Evolutionary conservation across 2,329 filamentous ascomycete genomes (phyloP), one percentile per base, ranked within the genome.

Genomic region (Penicillium digitatum): DNA sequence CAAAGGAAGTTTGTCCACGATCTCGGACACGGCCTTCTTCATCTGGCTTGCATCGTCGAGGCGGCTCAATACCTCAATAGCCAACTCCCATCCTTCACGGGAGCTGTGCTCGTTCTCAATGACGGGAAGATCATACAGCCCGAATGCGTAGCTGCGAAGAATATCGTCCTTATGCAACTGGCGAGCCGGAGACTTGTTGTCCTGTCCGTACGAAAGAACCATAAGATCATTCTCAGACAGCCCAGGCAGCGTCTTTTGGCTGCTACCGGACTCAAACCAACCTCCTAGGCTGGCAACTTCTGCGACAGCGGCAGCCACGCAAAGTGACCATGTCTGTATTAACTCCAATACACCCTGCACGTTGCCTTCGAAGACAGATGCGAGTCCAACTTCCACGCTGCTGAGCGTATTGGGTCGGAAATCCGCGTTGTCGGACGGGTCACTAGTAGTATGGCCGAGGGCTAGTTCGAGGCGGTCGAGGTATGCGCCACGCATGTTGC

Each of bases 1-100:
- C 20, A 93, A 80, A 37, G 87, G 80, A n/a, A 97, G 78, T 22
- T 86, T 79, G 52, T 87, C 82, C 40, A 96, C 79, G 58, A 96
- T 76, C 56, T 87, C 82, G 38, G 85, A 82, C 11, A 96, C 88
- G 56, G 86, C 86, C 60, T 87, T 83, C 67, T 89, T 87, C 8
- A 89, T 89, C 47, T 83, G 82, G 46, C 84, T 79, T 0, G 82
- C 78, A 56, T 91, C 85, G 67, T 95, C 88, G 69, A 97, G 82
- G 51, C 93, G 85, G 10, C 88, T 89, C 43, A 96, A 79, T 11
- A 96, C 82, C 56, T 90, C 85, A 40, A 96, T 85, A 0, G 91
- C 88, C 67, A 96, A 76, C 74, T 96, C 90, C 93, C 93, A 97
- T 9, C 93, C 92, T 63, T 92, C 87, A 35, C 81, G 78, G 14